Conservation (phyloP, 257 asterid genomes). For the Rehmannia glutinosa region DNA sequence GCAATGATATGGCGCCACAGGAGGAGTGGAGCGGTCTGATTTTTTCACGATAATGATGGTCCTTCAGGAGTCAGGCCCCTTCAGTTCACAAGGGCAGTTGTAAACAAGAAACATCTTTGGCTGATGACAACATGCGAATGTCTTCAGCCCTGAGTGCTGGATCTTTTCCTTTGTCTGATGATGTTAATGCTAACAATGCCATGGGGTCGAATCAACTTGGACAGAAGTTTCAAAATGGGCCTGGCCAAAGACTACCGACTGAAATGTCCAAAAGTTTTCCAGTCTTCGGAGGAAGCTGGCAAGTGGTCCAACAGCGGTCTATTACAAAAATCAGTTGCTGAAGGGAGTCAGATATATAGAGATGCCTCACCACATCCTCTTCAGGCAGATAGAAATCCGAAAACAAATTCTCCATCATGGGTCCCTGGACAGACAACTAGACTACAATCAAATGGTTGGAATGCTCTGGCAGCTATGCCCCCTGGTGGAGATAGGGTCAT, state of each 20-base stretch:
- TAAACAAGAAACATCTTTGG: too few relatives aligned
- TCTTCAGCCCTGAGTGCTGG: too few relatives aligned
- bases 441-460: slow-evolving; percentile 42
- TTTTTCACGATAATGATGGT: slow-evolving; percentile 28
- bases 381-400: slow-evolving; percentile 29
- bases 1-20: slow-evolving; percentile 38
- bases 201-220: slow-evolving; percentile 33
- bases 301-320: slow-evolving; percentile 32
- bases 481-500: slow-evolving; percentile 34
- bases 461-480: slow-evolving; percentile 31
- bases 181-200: too few relatives aligned
- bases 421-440: slow-evolving; percentile 23
- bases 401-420: slow-evolving; percentile 26
- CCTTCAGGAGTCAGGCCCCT: slow-evolving; percentile 30
- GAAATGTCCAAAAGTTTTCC: slow-evolving; percentile 34
- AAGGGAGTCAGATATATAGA: slow-evolving; percentile 29
- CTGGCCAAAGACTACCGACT: slow-evolving; percentile 28
- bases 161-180: too few relatives aligned
- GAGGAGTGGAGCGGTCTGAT: slow-evolving; percentile 59
- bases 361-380: slow-evolving; percentile 29
- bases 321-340: slow-evolving; percentile 31
- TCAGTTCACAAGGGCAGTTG: too few relatives aligned
- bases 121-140: too few relatives aligned
- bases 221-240: slow-evolving; percentile 29
- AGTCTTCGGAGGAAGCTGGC: slow-evolving; percentile 27